phyloP scores from a whole-genome alignment of 2,329 filamentous ascomycete species.

The Chaetomiaceae sp. region DNA sequence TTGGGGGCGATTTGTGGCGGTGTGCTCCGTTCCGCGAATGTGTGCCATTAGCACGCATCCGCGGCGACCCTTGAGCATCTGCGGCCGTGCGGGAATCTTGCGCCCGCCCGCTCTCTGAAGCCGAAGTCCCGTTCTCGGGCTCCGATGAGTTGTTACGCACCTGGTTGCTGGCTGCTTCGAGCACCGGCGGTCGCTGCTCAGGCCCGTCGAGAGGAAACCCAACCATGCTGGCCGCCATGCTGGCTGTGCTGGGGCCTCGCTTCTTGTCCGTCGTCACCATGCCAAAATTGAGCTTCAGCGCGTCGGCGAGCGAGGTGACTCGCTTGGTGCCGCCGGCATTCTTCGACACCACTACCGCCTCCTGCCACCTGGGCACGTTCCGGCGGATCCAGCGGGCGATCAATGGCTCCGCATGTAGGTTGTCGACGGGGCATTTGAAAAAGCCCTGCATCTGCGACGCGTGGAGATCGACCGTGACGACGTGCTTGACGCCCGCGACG shows the following conservation, averaged over 20 bases:
- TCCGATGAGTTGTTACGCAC: conserved; percentile 23
- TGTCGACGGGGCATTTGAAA: conserved; percentile 96
- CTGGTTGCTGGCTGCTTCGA: conserved; percentile 32
- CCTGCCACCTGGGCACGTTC: conserved; percentile 80
- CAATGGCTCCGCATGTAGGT: conserved; percentile 90
- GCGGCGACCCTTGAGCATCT: conserved; percentile 41
- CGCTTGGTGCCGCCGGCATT: conserved; percentile 96
- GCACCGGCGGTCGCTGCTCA: conserved; percentile 40
- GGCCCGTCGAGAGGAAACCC: conserved; percentile 60
- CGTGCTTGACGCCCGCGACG: conserved; percentile 92
- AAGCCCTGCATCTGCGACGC: conserved; percentile 99
- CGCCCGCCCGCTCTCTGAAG: conserved; percentile 21
- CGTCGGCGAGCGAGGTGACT: conserved; percentile 91
- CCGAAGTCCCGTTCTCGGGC: conserved; percentile 21
- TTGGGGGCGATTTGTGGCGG: conserved; percentile 26
- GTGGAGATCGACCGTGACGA: conserved; percentile 95
- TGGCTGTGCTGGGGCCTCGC: conserved; percentile 60
- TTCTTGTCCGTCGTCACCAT: conserved; percentile 84
- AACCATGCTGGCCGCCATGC: conserved; percentile 74
- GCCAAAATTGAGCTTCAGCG: conserved; percentile 93
- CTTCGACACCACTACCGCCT: conserved; percentile 95
- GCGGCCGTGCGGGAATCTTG: conserved; percentile 31
- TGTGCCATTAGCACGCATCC: conserved; percentile 29
- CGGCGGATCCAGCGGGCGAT: conserved; percentile 92
- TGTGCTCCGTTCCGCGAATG: conserved; percentile 15